These are phyloP conservation scores for Proteromonas lacertae DNA, from an alignment of 352 stramenopile genomes.

Conservation along the genomic window DNA sequence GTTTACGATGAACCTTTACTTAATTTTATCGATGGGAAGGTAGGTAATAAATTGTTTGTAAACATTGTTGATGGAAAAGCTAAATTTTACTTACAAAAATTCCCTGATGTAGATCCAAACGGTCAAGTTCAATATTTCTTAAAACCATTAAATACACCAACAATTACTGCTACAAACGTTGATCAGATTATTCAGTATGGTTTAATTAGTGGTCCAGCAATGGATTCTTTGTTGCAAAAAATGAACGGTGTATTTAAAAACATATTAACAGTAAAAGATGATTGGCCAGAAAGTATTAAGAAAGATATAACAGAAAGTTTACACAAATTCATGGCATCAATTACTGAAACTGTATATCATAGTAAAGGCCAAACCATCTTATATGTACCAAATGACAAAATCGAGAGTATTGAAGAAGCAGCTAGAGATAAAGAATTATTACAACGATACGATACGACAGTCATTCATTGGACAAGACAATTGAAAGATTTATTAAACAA, in stretches of 20 bases:
- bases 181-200: background rate
- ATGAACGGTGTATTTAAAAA: conserved; percentile 1
- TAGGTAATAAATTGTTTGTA: too few relatives aligned
- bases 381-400: conserved; percentile 35
- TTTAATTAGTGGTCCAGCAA: background rate
- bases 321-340: conserved; percentile 62
- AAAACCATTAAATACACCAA: background rate
- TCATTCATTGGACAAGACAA: conserved; percentile 79
- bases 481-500: conserved; percentile 86
- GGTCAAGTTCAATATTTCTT: too few relatives aligned
- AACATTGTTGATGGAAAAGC: too few relatives aligned
- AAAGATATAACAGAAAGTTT: conserved; percentile 68
- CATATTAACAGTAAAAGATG: background rate
- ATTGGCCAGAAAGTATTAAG: conserved; percentile 57
- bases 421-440: conserved; percentile 43
- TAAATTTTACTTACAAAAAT: too few relatives aligned
- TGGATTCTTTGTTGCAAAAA: background rate
- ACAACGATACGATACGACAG: conserved; percentile 67
- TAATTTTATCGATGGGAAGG: too few relatives aligned
- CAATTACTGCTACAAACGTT: background rate
- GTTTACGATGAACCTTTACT: too few relatives aligned
- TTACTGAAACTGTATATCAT: conserved; percentile 59
- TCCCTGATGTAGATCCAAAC: too few relatives aligned
- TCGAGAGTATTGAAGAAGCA: conserved; percentile 23
- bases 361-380: conserved; percentile 56